phyloP scores from a whole-genome alignment of 495 filamentous ascomycete genomes.

The Evernia prunastri region DNA sequence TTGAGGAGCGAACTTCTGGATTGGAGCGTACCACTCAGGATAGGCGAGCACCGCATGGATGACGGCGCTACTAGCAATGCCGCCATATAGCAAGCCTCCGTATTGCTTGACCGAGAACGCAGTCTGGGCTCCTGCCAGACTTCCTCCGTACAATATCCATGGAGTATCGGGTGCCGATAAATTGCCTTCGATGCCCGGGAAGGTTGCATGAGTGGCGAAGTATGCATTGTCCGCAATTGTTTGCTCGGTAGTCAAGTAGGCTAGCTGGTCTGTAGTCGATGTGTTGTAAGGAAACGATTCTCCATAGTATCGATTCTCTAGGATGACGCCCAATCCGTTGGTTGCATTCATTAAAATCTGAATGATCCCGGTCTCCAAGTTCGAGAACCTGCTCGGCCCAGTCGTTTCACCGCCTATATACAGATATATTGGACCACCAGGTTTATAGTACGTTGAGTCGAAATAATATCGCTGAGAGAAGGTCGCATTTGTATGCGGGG shows the following conservation, averaged over 20 bases:
- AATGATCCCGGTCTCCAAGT: constrained; percentile 37
- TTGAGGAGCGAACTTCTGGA: constrained; percentile 36
- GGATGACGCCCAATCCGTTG: constrained; percentile 42
- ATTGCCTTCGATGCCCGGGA: constrained; percentile 33
- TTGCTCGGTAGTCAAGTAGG: constrained; percentile 42
- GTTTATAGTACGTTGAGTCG: constrained; percentile 42
- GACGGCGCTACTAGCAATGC: constrained; percentile 39
- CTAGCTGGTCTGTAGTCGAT: constrained; percentile 39
- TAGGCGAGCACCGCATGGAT: constrained; percentile 35
- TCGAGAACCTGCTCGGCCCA: constrained; percentile 26
- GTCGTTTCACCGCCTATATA: constrained; percentile 43
- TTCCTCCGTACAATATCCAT: constrained; percentile 43
- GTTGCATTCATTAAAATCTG: constrained; percentile 43
- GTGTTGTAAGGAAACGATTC: constrained; percentile 36
- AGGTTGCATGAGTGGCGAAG: constrained; percentile 40
- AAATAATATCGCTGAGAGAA: constrained; percentile 43
- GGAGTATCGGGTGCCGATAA: constrained; percentile 37
- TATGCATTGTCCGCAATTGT: constrained; percentile 44
- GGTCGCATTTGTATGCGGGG: constrained; percentile 34
- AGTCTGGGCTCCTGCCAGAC: constrained; percentile 39
- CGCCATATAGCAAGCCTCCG: constrained; percentile 39
- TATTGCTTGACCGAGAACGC: constrained; percentile 38
- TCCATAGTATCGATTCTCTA: constrained; percentile 44
- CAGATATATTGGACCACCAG: constrained; percentile 42
- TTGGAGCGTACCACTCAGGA: constrained; percentile 38